Percentiles rank a stretch among this genome's conserved stretches.
Evolutionary conservation across 345 rosid genomes (phyloP).

Genomic region (rapeseed (Brassica napus)): DNA sequence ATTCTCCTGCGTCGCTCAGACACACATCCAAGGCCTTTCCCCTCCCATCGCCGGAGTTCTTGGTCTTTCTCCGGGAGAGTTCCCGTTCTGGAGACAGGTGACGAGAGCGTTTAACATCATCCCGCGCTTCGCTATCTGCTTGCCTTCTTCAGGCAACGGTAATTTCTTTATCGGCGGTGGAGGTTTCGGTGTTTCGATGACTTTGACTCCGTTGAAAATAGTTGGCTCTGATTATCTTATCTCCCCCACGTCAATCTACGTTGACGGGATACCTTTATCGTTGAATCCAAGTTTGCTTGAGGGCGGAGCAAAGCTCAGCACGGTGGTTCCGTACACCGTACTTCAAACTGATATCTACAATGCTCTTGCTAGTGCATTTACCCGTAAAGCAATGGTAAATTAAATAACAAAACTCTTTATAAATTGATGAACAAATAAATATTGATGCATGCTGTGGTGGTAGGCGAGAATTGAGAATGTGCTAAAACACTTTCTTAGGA

Average conservation of each 20-base stretch:
- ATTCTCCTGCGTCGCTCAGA: neutral
- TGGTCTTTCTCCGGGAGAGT: neutral
- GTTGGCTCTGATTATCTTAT: neutral
- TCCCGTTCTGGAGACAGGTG: neutral
- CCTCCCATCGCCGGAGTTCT: neutral
- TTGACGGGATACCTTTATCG: neutral
- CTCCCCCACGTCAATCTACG: neutral
- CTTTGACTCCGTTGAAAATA: neutral
- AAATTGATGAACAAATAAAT: too few species aligned
- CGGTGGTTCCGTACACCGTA: neutral
- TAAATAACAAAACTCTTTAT: neutral
- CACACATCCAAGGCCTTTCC: neutral
- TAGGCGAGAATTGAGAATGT: too few species aligned
- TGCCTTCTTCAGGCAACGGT: neutral
- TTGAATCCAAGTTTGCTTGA: neutral
- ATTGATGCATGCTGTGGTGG: too few species aligned
- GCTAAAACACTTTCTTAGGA: too few species aligned
- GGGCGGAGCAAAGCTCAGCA: neutral
- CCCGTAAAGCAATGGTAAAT: neutral
- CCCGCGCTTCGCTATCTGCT: neutral
- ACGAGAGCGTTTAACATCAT: neutral
- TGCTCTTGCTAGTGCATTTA: neutral
- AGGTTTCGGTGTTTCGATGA: neutral
- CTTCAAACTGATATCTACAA: neutral
- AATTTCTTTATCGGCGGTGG: neutral